Evolutionary conservation across 2,329 filamentous ascomycete genomes (phyloP), one percentile per base, ranked within the genome.

Genomic region (Herpomyces periplanetae): DNA sequence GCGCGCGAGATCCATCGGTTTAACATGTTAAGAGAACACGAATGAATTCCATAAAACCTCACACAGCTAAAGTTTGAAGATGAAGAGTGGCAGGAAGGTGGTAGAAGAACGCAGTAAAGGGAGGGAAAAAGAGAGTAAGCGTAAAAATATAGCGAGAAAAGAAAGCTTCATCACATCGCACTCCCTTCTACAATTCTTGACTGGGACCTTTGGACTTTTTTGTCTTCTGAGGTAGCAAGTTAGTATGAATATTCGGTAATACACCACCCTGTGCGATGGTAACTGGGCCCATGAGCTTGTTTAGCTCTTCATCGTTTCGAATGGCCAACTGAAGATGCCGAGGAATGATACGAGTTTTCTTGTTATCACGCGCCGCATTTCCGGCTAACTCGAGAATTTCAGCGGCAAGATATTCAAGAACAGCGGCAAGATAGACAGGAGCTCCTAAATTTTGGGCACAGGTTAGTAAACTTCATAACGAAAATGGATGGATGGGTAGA

Each of bases 311-410:
- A 44, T 91, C 75, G 50, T 88, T 88, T 38, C 80, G 63, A 51
- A 96, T 96, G 46, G 80, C 80, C 33, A 96, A 69, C 52, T 96
- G 80, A 18, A 96, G 59, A 47, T 96, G 80, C 45, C 80, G 71
- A 29, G 80, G 80, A 26, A 91, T 96, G 50, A 96, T 96, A 64
- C 80, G 73, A 29, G 75, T 96, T 65, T 91, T 91, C 68, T 96
- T 96, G 62, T 91, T 88, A 51, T 96, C 80, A 34, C 80, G 75
- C 28, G 80, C 80, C 35, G 80, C 80, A 45, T 96, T 96, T 34
- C 80, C 80, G 42, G 80, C 80, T 48, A 96, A 50, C 49, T 96
- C 80, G 37, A 96, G 71, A 34, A 96, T 88, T 52, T 96, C 80
- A 30, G 80, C 80, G 32, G 80, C 75, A 24, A 96, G 64, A 42